These are phyloP conservation scores for Akanthomyces lecanii DNA, from an alignment of 2,329 filamentous ascomycete genomes.

Conservation along the genomic window DNA sequence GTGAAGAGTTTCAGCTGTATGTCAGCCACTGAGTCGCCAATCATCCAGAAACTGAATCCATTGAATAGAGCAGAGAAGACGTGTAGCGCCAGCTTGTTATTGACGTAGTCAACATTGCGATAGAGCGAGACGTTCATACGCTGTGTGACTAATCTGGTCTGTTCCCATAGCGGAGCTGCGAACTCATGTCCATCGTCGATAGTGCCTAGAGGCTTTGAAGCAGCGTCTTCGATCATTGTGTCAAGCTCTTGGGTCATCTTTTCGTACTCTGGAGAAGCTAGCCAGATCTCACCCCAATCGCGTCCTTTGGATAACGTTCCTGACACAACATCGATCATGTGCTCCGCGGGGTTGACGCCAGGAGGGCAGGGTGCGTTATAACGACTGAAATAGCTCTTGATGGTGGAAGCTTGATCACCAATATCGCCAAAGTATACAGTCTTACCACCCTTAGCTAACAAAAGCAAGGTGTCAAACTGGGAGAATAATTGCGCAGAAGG, in stretches of 20 bases:
- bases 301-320: slow-evolving; percentile 37
- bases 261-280: slow-evolving; percentile 56
- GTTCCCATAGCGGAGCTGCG: slow-evolving; percentile 60
- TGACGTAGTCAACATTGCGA: slow-evolving; percentile 63
- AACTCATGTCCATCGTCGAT: slow-evolving; percentile 61
- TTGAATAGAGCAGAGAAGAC: slow-evolving; percentile 53
- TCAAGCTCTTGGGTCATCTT: slow-evolving; percentile 59
- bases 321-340: slow-evolving; percentile 64
- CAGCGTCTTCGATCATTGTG: slow-evolving; percentile 53
- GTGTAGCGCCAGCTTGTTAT: slow-evolving; percentile 58
- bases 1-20: slow-evolving; percentile 56
- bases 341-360: slow-evolving; percentile 70
- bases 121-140: slow-evolving; percentile 61
- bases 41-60: slow-evolving; percentile 59
- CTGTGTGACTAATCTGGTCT: slow-evolving; percentile 59
- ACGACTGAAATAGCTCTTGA: slow-evolving; percentile 61
- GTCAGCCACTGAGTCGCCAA: slow-evolving; percentile 47
- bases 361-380: slow-evolving; percentile 60
- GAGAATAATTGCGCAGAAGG: slow-evolving; percentile 63
- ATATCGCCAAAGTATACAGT: slow-evolving; percentile 67
- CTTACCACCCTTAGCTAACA: slow-evolving; percentile 60
- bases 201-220: slow-evolving; percentile 38
- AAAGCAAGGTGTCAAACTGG: slow-evolving; percentile 61
- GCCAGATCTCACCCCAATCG: slow-evolving; percentile 70
- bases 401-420: slow-evolving; percentile 48